Conservation (phyloP, 768 basidiomycete species). For the Mycena pura region DNA sequence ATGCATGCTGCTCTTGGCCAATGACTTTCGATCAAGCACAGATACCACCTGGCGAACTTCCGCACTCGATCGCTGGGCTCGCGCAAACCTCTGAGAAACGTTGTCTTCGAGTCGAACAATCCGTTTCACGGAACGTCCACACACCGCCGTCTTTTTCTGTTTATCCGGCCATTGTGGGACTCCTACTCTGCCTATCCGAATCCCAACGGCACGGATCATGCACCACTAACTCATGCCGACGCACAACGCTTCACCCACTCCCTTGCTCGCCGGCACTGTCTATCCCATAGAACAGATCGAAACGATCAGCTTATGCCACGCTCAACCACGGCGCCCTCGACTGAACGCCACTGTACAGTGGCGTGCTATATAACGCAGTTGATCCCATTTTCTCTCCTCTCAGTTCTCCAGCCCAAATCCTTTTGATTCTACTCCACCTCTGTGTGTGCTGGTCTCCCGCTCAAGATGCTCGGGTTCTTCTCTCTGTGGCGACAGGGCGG, state of each 20-base stretch:
- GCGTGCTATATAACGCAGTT: conserved; percentile 15
- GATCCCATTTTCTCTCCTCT: neutral
- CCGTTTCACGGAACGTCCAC: too few species aligned
- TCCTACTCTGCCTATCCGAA: neutral
- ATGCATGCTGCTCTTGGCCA: too few species aligned
- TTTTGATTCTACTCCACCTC: neutral
- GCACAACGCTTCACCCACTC: neutral
- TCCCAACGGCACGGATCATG: conserved; percentile 12
- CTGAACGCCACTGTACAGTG: conserved; percentile 9
- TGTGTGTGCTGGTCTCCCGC: neutral
- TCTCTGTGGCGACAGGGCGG: conserved; percentile 11
- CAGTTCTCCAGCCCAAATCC: conserved; percentile 1
- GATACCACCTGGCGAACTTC: too few species aligned
- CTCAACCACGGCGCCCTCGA: conserved; percentile 3
- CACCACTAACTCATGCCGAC: conserved; percentile 2
- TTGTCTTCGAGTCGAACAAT: too few species aligned
- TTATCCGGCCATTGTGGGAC: neutral
- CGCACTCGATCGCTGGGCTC: too few species aligned
- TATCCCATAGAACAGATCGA: conserved; percentile 7
- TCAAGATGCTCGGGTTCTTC: conserved; percentile 12
- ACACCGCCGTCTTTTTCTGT: too few species aligned
- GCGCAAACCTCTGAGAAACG: neutral
- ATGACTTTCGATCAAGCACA: too few species aligned
- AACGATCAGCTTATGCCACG: conserved; percentile 7
- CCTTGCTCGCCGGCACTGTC: neutral